These are phyloP conservation scores for Ophiostoma triangulosporum DNA, from an alignment of 2,329 filamentous ascomycete genomes.

Conservation along the genomic window DNA sequence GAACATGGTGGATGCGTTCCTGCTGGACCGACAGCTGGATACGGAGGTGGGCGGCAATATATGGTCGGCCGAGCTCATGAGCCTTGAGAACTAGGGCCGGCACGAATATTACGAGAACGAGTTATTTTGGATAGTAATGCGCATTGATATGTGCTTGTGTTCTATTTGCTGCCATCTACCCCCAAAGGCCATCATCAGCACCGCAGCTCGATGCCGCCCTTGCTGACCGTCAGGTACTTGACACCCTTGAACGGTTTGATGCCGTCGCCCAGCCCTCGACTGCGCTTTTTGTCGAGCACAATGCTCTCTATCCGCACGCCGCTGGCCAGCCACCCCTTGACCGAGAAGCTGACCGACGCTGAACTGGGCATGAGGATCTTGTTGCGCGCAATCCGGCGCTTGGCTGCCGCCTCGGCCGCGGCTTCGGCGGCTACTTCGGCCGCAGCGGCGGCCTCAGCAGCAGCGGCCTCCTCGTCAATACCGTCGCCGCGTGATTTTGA, in stretches of 20 bases:
- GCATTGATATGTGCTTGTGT: background rate
- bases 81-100: constrained; percentile 1
- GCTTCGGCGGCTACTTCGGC: background rate
- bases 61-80: constrained; percentile 14
- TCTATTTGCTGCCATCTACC: too few relatives aligned
- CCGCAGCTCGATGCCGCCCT: constrained; percentile 49
- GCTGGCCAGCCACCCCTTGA: constrained; percentile 56
- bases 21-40: constrained; percentile 10
- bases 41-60: constrained; percentile 7
- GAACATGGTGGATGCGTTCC: constrained; percentile 13
- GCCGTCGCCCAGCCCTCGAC: constrained; percentile 70
- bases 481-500: background rate
- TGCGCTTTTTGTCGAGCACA: constrained; percentile 60
- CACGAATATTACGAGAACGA: background rate
- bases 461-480: background rate
- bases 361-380: constrained; percentile 70
- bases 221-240: constrained; percentile 78
- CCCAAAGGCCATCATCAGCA: constrained; percentile 35
- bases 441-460: background rate
- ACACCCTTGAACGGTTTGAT: constrained; percentile 96
- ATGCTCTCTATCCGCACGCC: constrained; percentile 57
- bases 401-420: constrained; percentile 18
- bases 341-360: constrained; percentile 56
- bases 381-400: constrained; percentile 47
- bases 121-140: background rate